Conservation (phyloP, 345 rosid genomes). For the Populus deltoides region DNA sequence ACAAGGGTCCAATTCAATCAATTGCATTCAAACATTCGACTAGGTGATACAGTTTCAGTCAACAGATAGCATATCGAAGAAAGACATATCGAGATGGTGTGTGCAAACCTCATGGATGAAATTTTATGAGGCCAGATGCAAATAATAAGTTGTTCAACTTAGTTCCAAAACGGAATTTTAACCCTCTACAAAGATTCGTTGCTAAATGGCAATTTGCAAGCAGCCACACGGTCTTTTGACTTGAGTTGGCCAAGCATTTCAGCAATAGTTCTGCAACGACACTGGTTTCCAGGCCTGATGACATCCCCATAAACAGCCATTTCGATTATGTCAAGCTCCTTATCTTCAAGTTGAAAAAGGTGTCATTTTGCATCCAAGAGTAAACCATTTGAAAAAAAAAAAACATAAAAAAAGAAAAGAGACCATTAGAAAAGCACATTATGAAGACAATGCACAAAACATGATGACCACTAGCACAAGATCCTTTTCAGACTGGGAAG, state of each 20-base stretch:
- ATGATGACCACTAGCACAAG: too few relatives aligned
- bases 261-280: conserved; percentile 84
- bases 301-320: conserved; percentile 98
- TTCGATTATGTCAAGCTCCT: conserved; percentile 89
- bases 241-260: conserved; percentile 74
- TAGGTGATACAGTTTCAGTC: too few relatives aligned
- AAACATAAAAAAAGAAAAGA: neutral
- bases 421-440: neutral
- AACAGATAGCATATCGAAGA: too few relatives aligned
- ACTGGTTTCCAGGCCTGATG: conserved; percentile 79
- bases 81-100: too few relatives aligned
- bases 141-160: too few relatives aligned
- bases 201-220: conserved; percentile 68
- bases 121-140: too few relatives aligned
- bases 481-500: neutral
- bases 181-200: conserved; percentile 23
- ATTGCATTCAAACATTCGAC: too few relatives aligned
- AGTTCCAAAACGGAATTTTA: too few relatives aligned
- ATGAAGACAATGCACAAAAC: too few relatives aligned
- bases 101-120: too few relatives aligned
- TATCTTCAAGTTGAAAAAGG: conserved; percentile 46
- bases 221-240: conserved; percentile 61
- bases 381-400: neutral
- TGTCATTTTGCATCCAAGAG: neutral
- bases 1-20: too few relatives aligned